Conservation (phyloP, 2,329 filamentous ascomycete genomes). For the Epichloe sibirici region DNA sequence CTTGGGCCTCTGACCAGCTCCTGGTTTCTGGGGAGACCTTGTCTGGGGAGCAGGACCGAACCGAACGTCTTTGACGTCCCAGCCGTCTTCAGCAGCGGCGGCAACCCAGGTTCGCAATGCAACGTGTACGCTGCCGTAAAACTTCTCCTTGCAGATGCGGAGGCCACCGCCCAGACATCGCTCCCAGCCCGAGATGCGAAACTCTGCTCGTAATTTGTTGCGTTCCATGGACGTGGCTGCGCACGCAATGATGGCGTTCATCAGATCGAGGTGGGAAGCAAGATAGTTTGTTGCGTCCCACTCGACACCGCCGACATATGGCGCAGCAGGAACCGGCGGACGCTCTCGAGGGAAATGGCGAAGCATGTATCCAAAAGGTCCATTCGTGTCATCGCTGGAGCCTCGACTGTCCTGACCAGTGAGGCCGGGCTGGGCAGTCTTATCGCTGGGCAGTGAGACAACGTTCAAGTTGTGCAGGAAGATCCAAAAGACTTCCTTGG, state of each 20-base stretch:
- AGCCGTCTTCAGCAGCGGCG: conserved; percentile 76
- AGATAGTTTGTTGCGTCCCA: conserved; percentile 98
- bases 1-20: conserved; percentile 30
- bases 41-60: conserved; percentile 45
- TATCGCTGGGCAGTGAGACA: conserved; percentile 49
- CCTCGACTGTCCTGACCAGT: conserved; percentile 1
- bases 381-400: conserved; percentile 13
- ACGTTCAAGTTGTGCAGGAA: conserved; percentile 92
- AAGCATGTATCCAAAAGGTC: conserved; percentile 48
- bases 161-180: conserved; percentile 75
- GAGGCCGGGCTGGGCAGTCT: conserved; percentile 12
- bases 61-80: conserved; percentile 71
- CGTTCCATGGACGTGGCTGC: conserved; percentile 58
- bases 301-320: conserved; percentile 93
- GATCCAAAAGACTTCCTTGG: conserved; percentile 98
- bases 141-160: conserved; percentile 92
- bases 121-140: conserved; percentile 86
- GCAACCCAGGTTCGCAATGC: conserved; percentile 82
- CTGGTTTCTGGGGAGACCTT: conserved; percentile 20
- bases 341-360: conserved; percentile 74
- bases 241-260: conserved; percentile 82
- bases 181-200: conserved; percentile 81
- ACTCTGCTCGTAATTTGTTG: conserved; percentile 63
- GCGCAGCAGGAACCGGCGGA: conserved; percentile 83
- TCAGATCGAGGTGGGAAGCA: conserved; percentile 78